Evolutionary conservation across 805 yeast species (phyloP), one percentile per base, ranked within the genome.

Genomic region (Suhomyces canberraensis): DNA sequence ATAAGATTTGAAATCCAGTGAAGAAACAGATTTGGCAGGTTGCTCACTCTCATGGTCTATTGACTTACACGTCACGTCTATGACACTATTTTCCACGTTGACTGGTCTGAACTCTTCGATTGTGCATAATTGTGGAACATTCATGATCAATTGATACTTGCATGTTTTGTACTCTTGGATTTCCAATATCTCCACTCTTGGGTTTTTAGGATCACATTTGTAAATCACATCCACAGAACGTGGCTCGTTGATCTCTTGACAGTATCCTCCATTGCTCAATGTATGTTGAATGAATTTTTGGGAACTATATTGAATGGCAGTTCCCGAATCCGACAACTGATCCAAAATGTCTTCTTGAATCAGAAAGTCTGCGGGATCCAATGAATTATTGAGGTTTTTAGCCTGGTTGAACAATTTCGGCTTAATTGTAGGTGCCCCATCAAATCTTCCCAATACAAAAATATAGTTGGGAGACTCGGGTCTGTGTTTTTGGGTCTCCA

Each of bases 161-260:
- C 89, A 81, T 0, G 81, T 76, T 37, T 66, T 69, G 21, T 67
- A 57, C 53, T 81, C 89, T 33, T 59, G 59, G 3, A 78, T 66
- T 50, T 71, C 70, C 8, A 60, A 37, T n/a, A 66, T 55, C 21
- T 40, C 43, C 2, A 55, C 37, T 18, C 31, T 35, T 3, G 69
- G 66, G 40, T 71, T 73, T 21, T 66, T 62, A 3, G 69, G 67
- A 40, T 73, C 74, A 54, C 91, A 84, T 24, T 66, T 62, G 51
- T 76, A 81, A 33, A 71, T 71, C 4, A 84, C 59, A 38, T 80
- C 84, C 3, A 76, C 62, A 3, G 64, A 51, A 35, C 91, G 67
- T 2, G 74, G 74, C 18, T 59, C 52, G 2, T 67, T 67, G 0
- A 85, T 80, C 31, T 78, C 52, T 47, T 79, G 85, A 57, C 93